Base-by-base conservation (phyloP, 495 filamentous ascomycete genomes). In the Polyplosphaeria fusca region DNA sequence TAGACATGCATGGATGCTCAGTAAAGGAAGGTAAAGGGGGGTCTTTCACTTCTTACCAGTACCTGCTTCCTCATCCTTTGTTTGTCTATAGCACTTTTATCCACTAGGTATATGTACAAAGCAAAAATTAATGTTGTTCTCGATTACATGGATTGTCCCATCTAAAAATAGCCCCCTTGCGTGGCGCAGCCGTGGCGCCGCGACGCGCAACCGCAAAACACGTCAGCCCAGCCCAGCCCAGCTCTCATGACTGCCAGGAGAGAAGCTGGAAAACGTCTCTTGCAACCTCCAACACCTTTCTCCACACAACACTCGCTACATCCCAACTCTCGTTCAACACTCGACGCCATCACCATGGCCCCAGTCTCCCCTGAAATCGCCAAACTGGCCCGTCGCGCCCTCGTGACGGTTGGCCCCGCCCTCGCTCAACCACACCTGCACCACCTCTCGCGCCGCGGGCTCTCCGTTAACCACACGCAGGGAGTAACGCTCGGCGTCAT, bases 401-500 rank as follows among this genome's bases (percentile, higher is more conserved):
- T 60, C 28, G 48, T 63, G n/a, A 48, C 45, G 14, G 49, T 45
- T 26, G 59, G 63, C 53, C 43, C 58, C 14, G 54, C 47, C 2
- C 57, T 69, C 19, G 50, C 55, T 1, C 51, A 55, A 37, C 51
- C 58, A 7, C 51, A 55, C 22, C 43, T 60, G 1, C 58, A 61
- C 19, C 51, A 61, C 39, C 35, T 62, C 13, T 42, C 45, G 18
- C 48, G 40, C 3, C 83, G 86, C 55, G 76, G 76, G 64, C 73
- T 91, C 9, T 77, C 74, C 18, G 85, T 89, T 55, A 80, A 81
- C 66, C 79, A 82, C 67, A 86, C 87, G 12, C 87, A 91, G 67
- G 80, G 79, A 37, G 77, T 88, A 3, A 91, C 86, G 0, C 75
- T 91, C 2, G 87, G 87, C 16, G 73, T 87, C 3, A 82, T 85